phyloP scores from a whole-genome alignment of 2,329 filamentous ascomycete species.

The Camillea tinctor region DNA sequence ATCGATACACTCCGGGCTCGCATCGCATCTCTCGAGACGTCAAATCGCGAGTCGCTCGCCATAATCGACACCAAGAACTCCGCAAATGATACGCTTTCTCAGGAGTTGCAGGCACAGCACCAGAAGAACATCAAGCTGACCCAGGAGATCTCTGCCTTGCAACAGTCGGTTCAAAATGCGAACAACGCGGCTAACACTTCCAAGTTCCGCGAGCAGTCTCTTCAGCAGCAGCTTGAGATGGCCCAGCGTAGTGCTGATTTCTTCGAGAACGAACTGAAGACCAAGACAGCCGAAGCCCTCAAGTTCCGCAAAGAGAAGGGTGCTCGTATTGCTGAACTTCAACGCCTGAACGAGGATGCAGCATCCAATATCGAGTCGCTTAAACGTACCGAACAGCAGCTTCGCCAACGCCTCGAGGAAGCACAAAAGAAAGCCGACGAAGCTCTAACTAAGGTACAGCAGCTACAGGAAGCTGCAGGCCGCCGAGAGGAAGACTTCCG shows the following conservation, averaged over 20 bases:
- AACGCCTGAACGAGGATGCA: constrained; percentile 84
- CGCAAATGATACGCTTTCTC: constrained; percentile 79
- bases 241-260: constrained; percentile 90
- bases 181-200: constrained; percentile 77
- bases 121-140: constrained; percentile 82
- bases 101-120: constrained; percentile 85
- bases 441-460: constrained; percentile 75
- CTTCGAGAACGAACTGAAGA: constrained; percentile 88
- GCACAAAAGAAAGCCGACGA: constrained; percentile 86
- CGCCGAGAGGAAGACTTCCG: constrained; percentile 83
- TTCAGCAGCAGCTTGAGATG: constrained; percentile 87
- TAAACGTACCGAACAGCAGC: constrained; percentile 74
- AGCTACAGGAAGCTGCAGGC: constrained; percentile 79
- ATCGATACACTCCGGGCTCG: constrained; percentile 76
- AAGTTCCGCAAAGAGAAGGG: constrained; percentile 96
- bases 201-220: constrained; percentile 85
- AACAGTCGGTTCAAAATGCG: constrained; percentile 80
- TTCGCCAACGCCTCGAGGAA: constrained; percentile 79
- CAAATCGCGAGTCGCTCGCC: constrained; percentile 85
- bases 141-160: constrained; percentile 76
- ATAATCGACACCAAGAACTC: constrained; percentile 87
- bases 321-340: constrained; percentile 81
- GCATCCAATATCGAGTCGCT: constrained; percentile 73
- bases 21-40: constrained; percentile 82
- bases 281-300: constrained; percentile 80